Conservation (phyloP, 2,329 filamentous ascomycete genomes). For the Eutypa lata region DNA sequence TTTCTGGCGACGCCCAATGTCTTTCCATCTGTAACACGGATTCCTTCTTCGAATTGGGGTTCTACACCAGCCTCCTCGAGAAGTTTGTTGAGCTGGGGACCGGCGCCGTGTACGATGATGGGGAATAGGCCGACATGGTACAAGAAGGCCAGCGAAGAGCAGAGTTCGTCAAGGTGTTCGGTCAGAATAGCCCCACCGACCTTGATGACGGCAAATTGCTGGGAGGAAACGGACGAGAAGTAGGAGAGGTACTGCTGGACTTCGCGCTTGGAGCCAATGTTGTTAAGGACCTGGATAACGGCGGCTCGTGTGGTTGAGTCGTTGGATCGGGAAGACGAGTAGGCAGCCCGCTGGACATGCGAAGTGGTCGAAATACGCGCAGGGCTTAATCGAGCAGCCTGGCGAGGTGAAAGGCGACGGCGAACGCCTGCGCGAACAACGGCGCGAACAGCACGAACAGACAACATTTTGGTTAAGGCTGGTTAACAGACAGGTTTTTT, state of each 20-base stretch:
- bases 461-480: conserved; percentile 18
- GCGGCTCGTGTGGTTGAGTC: conserved; percentile 70
- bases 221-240: conserved; percentile 93
- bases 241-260: conserved; percentile 97
- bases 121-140: conserved; percentile 94
- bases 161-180: conserved; percentile 89
- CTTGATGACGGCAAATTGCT: conserved; percentile 98
- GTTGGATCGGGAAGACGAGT: conserved; percentile 25
- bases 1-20: conserved; percentile 87
- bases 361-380: conserved; percentile 9
- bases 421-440: conserved; percentile 28
- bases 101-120: conserved; percentile 91
- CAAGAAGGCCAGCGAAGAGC: conserved; percentile 83
- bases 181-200: conserved; percentile 95
- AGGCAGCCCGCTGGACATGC: conserved; percentile 31
- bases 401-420: conserved; percentile 22
- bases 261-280: conserved; percentile 93
- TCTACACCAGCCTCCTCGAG: conserved; percentile 88
- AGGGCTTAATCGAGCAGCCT: conserved; percentile 15
- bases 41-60: conserved; percentile 94
- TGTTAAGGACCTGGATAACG: conserved; percentile 87
- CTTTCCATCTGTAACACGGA: conserved; percentile 92
- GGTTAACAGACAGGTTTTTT: not conserved
- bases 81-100: conserved; percentile 90
- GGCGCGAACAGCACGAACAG: conserved; percentile 24